Base-by-base conservation (phyloP, 1,139 yeast genomes). In the Suhomyces bribrorum region DNA sequence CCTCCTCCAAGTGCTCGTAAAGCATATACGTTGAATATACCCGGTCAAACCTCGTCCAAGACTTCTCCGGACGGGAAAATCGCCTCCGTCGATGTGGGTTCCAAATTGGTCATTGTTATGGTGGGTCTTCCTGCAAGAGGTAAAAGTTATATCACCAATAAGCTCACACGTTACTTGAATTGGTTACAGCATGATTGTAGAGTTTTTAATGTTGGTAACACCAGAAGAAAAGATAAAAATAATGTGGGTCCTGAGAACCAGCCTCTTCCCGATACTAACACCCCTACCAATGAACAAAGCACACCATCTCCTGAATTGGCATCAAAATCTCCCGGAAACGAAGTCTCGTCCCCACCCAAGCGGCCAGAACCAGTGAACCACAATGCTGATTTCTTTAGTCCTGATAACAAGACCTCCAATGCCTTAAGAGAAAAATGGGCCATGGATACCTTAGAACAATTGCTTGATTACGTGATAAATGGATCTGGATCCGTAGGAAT, bases 51-150 rank as follows among this genome's bases (percentile, higher is more conserved):
- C 0, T 77, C 87, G 31, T 83, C 92, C 2, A 83, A 86, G 44
- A 79, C 79, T 3, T 80, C 90, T 0, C 95, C 96, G 0, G 94
- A 87, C 57, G 96, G 96, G 7, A 74, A 75, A 40, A 85, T 86
- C 37, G 83, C 90, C 1, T 77, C 81, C 14, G 71, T 75, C 38
- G 89, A 79, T 66, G 83, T 77, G 4, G 92, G 90, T 3, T 82
- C 94, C 5, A 87, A 87, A 57, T 68, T 90, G 38, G 96, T 90
- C 14, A 88, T 90, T 48, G 95, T 92, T 17, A 87, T 88, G 96
- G 95, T 89, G 11, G 97, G 97, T 0, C 66, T 88, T 28, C 96
- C 96, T 7, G 96, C 96, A 0, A 73, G 96, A 37, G 97, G 97
- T 5, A 90, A 90, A 61, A 84, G 94, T 5, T 90, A 89, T 59